phyloP scores from a whole-genome alignment of 257 asterid genomes.

The Buddleja alternifolia region DNA sequence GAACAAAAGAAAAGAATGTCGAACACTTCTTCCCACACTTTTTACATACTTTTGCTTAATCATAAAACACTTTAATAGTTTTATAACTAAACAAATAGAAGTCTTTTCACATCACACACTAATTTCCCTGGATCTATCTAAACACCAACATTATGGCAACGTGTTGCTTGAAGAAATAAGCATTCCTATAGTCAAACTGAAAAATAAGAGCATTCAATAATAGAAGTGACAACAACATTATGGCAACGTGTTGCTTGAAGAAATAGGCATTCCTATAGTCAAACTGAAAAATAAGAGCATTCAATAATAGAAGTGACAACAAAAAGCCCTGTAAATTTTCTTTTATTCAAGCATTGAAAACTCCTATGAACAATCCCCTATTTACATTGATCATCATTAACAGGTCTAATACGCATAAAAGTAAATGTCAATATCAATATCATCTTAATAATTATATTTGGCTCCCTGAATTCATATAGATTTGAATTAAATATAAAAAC shows the following conservation, averaged over 20 bases:
- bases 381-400: background rate
- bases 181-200: background rate
- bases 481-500: background rate
- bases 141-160: background rate
- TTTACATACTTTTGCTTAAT: background rate
- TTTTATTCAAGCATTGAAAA: background rate
- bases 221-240: background rate
- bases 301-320: background rate
- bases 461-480: background rate
- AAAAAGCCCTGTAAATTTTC: background rate
- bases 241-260: background rate
- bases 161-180: background rate
- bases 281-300: constrained; percentile 2
- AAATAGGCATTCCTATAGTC: background rate
- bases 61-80: background rate
- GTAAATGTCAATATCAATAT: background rate
- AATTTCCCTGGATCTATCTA: too few species aligned
- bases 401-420: background rate
- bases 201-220: background rate
- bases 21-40: background rate
- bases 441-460: background rate
- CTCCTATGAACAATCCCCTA: background rate
- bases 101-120: too few species aligned
- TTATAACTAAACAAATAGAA: background rate
- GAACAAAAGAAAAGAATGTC: background rate